Conservation (phyloP, 352 stramenopile species). For the Globisporangium middletonii region DNA sequence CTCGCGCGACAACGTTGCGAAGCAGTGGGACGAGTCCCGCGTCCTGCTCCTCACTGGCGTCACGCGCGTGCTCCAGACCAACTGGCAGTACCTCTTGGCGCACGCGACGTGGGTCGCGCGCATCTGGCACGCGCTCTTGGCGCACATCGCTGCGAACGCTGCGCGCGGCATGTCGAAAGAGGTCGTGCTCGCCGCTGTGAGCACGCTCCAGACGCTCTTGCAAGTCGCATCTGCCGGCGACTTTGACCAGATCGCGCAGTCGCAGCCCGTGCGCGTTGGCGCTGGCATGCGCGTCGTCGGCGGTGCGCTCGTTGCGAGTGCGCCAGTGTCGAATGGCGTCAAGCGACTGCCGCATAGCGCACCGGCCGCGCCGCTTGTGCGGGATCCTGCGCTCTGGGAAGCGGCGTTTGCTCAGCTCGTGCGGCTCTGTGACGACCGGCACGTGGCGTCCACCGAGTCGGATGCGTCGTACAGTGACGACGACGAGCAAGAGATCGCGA, state of each 20-base stretch:
- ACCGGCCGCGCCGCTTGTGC: constrained; percentile 10
- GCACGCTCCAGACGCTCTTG: constrained; percentile 77
- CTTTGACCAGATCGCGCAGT: constrained; percentile 67
- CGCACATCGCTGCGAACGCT: constrained; percentile 52
- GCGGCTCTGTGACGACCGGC: constrained; percentile 43
- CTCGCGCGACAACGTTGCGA: constrained; percentile 92
- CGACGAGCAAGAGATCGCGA: constrained; percentile 77
- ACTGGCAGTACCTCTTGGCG: constrained; percentile 59
- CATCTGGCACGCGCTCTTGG: constrained; percentile 61
- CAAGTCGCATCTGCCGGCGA: constrained; percentile 69
- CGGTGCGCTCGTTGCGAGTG: constrained; percentile 57
- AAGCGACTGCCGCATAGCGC: constrained; percentile 9
- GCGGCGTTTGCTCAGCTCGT: constrained; percentile 61
- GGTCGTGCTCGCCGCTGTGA: constrained; percentile 66
- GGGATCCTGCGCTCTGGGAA: constrained; percentile 62
- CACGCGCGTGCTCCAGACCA: constrained; percentile 89
- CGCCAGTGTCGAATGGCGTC: constrained; percentile 1
- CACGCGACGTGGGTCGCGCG: constrained; percentile 53
- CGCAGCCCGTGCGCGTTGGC: constrained; percentile 69
- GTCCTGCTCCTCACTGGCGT: constrained; percentile 93
- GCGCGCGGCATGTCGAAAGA: constrained; percentile 59
- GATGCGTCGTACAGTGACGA: constrained; percentile 43
- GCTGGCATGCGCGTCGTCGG: constrained; percentile 90
- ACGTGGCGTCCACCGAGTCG: constrained; percentile 7
- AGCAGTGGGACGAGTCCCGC: constrained; percentile 97